These are phyloP conservation scores for Tetrapisispora fleetii DNA, from an alignment of 805 yeast genomes.

Conservation along the genomic window DNA sequence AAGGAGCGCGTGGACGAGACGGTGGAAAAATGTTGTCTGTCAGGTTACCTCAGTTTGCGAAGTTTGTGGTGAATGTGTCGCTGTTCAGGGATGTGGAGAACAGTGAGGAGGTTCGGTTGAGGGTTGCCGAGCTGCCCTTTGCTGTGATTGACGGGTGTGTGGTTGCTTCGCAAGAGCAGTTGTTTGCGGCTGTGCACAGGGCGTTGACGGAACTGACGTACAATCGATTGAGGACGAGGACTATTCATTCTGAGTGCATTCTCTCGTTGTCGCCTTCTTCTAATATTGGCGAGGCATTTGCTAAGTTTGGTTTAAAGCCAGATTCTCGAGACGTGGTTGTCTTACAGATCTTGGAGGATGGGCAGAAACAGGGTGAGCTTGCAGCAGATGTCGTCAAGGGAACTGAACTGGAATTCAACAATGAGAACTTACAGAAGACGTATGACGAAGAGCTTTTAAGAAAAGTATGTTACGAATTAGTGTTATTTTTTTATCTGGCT, in stretches of 20 bases:
- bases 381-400: constrained; percentile 26
- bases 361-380: constrained; percentile 7
- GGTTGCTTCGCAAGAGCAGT: constrained; percentile 51
- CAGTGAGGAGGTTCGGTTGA: constrained; percentile 32
- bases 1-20: too few relatives aligned
- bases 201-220: constrained; percentile 43
- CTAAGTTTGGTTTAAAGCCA: constrained; percentile 57
- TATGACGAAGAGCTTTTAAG: constrained; percentile 30
- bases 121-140: constrained; percentile 43
- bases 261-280: constrained; percentile 60
- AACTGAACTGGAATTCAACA: constrained; percentile 26
- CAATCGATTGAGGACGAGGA: constrained; percentile 47
- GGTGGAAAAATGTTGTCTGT: neutral
- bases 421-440: constrained; percentile 23
- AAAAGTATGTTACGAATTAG: constrained; percentile 18
- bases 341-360: constrained; percentile 35
- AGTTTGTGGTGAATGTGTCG: constrained; percentile 30
- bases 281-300: constrained; percentile 58
- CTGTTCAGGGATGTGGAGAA: constrained; percentile 40
- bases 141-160: constrained; percentile 56
- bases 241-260: constrained; percentile 62
- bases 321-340: constrained; percentile 38
- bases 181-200: constrained; percentile 50
- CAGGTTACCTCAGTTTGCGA: constrained; percentile 33
- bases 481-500: neutral